phyloP scores from a whole-genome alignment of 106 monocot species.

The Apostasia ramifera region DNA sequence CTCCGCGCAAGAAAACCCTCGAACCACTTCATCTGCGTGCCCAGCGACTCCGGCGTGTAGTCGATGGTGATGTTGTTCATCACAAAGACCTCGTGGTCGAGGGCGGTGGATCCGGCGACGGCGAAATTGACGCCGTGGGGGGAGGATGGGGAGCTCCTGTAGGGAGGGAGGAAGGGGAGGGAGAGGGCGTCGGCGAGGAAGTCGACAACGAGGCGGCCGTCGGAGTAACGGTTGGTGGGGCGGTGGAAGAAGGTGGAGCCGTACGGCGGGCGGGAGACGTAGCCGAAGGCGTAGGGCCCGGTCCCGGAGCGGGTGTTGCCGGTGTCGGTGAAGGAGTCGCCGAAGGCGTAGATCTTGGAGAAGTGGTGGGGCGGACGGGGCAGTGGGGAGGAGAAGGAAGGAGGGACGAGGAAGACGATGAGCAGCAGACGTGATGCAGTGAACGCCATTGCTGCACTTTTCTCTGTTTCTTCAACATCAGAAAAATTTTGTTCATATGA shows the following conservation, averaged over 20 bases:
- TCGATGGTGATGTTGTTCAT: constrained; percentile 62
- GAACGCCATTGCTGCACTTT: too few species aligned
- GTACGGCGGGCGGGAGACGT: constrained; percentile 71
- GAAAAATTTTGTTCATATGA: too few species aligned
- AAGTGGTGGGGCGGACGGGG: constrained; percentile 8
- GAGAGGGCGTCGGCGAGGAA: constrained; percentile 56
- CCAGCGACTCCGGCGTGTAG: constrained; percentile 56
- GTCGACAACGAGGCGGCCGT: constrained; percentile 84
- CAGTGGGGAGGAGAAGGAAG: constrained; percentile 5
- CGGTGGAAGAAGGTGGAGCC: constrained; percentile 81
- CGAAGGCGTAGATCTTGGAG: constrained; percentile 81
- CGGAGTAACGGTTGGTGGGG: constrained; percentile 86
- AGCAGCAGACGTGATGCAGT: neutral
- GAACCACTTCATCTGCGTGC: constrained; percentile 67
- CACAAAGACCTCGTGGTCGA: constrained; percentile 57
- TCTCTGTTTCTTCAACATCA: too few species aligned
- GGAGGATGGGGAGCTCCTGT: constrained; percentile 35
- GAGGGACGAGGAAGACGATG: constrained; percentile 9
- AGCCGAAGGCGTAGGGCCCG: constrained; percentile 56
- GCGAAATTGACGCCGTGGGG: constrained; percentile 80
- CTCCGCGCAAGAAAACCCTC: constrained; percentile 26
- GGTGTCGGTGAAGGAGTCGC: constrained; percentile 89
- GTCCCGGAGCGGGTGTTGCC: constrained; percentile 69
- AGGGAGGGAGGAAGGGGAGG: constrained; percentile 74
- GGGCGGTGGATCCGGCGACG: constrained; percentile 75